Conservation (phyloP, 164 flowering plant genomes). For the Houttuynia cordata region DNA sequence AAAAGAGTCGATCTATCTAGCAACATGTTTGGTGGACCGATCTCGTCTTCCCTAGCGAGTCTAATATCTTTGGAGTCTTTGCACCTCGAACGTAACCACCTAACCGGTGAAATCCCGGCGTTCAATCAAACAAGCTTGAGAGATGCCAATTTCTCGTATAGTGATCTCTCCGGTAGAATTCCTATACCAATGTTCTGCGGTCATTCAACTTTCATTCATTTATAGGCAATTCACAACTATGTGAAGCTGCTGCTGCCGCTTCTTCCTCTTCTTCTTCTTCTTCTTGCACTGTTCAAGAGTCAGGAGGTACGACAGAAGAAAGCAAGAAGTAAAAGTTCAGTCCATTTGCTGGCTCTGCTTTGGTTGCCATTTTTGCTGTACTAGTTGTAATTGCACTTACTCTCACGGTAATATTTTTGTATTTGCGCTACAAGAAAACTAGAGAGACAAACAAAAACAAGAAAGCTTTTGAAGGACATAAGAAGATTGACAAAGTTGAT, state of each 20-base stretch:
- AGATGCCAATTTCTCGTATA: conserved; percentile 39
- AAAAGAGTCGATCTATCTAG: conserved; percentile 26
- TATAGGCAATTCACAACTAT: conserved; percentile 20
- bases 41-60: conserved; percentile 20
- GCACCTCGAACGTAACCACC: conserved; percentile 30
- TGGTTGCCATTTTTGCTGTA: conserved; percentile 11
- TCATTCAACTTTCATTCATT: conserved; percentile 17
- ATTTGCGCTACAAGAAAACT: conserved; percentile 22
- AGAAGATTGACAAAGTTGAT: background rate
- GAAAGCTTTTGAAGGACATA: conserved; percentile 3
- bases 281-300: no score
- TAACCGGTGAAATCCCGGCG: conserved; percentile 29
- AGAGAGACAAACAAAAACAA: conserved; percentile 10
- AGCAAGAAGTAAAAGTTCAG: background rate
- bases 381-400: conserved; percentile 20
- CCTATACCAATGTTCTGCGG: conserved; percentile 27
- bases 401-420: conserved; percentile 17
- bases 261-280: no score
- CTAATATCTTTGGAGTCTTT: conserved; percentile 20
- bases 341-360: background rate
- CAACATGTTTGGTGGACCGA: conserved; percentile 32
- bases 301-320: no score
- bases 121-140: conserved; percentile 28
- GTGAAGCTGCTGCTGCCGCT: no score
- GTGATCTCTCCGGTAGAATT: conserved; percentile 29